A percentile compares a stretch with the other conserved stretches of the same genome.
Evolutionary conservation across 2,329 filamentous ascomycete genomes (phyloP).

Genomic region (Pochonia chlamydosporia): DNA sequence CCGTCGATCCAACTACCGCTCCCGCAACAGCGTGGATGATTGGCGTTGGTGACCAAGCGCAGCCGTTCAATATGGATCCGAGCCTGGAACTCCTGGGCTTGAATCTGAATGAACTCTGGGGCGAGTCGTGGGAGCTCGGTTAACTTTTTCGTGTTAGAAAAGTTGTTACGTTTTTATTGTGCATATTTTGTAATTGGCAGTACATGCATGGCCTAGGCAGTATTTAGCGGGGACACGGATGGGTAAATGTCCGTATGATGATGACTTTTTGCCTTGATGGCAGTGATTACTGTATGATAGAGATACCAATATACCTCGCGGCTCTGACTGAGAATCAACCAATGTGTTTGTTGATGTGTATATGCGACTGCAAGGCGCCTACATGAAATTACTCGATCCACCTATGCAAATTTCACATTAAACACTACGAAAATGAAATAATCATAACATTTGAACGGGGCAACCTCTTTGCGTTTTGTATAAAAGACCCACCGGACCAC

Average conservation of each 20-base stretch:
- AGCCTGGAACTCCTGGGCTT: slow-evolving; percentile 48
- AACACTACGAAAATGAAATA: not conserved
- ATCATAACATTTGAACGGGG: no score
- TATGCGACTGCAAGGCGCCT: no score
- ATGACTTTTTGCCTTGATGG: slow-evolving; percentile 5
- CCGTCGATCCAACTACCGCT: slow-evolving; percentile 26
- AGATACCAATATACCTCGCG: slow-evolving; percentile 11
- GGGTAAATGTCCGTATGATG: not conserved
- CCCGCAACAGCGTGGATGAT: slow-evolving; percentile 29
- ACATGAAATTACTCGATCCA: no score
- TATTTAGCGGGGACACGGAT: no score
- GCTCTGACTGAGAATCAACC: no score
- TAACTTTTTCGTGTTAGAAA: no score
- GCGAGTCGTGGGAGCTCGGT: slow-evolving; percentile 40
- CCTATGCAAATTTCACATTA: no score
- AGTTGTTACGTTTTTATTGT: not conserved
- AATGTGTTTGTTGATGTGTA: no score
- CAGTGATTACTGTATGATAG: slow-evolving; percentile 9
- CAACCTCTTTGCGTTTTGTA: no score
- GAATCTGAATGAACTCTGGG: slow-evolving; percentile 52
- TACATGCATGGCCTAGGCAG: not conserved
- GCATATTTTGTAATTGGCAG: slow-evolving; percentile 1
- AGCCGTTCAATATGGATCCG: slow-evolving; percentile 45
- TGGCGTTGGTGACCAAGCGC: slow-evolving; percentile 23
- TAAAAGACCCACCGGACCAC: no score